Evolutionary conservation across 805 yeast genomes (phyloP).

Genomic region (Pichia nanzhaoensis): DNA sequence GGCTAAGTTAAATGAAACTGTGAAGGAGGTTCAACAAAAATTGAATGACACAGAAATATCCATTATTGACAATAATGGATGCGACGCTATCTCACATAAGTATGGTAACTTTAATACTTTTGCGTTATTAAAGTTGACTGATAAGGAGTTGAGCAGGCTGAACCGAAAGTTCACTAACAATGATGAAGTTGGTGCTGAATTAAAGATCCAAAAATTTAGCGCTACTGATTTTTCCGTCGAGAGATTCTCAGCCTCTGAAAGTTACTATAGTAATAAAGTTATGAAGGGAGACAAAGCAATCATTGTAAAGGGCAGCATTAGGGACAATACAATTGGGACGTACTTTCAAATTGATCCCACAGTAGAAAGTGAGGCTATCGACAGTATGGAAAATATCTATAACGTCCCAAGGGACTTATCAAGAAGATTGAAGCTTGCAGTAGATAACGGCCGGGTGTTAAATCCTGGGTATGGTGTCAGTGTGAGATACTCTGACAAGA

Average conservation of each 20-base stretch:
- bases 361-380: not conserved
- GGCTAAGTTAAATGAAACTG: constrained; percentile 10
- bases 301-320: not conserved
- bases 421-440: constrained; percentile 12
- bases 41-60: constrained; percentile 12
- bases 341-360: not conserved
- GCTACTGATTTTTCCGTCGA: not conserved
- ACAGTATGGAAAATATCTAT: not conserved
- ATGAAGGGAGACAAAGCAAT: not conserved
- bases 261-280: not conserved
- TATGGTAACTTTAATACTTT: constrained; percentile 13
- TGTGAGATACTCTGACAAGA: not conserved
- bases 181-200: not conserved
- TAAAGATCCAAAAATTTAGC: not conserved
- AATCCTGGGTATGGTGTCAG: constrained; percentile 8
- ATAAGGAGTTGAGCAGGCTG: constrained; percentile 2
- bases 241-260: not conserved
- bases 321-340: not conserved
- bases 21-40: constrained; percentile 17
- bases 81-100: constrained; percentile 1
- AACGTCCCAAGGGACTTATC: not conserved
- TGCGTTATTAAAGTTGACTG: constrained; percentile 10
- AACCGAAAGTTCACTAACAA: constrained; percentile 5
- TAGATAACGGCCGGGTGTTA: constrained; percentile 12
- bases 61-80: constrained; percentile 13